Evolutionary conservation across 148 eudicot species (phyloP).

Genomic region (Limonium bicolor): DNA sequence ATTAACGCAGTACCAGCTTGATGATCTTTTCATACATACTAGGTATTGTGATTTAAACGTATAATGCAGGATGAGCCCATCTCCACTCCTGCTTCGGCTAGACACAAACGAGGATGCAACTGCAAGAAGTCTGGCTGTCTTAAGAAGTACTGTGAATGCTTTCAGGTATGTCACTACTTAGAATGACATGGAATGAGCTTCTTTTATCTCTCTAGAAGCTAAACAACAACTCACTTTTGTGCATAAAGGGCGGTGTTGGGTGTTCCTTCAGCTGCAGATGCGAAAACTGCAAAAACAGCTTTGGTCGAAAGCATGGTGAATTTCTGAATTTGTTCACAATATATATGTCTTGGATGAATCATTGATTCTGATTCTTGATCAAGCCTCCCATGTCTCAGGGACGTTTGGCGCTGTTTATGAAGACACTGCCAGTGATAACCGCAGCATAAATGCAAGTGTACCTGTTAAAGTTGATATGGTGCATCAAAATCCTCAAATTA

Average conservation of each 20-base stretch:
- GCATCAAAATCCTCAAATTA: conserved; percentile 10
- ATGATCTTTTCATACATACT: neutral
- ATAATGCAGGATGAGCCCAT: conserved; percentile 14
- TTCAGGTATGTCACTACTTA: conserved; percentile 17
- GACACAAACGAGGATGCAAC: conserved; percentile 39
- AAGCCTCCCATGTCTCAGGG: conserved; percentile 6
- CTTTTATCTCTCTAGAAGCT: neutral
- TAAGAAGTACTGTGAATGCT: conserved; percentile 42
- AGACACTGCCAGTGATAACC: conserved; percentile 2
- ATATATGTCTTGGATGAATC: neutral
- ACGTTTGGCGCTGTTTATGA: conserved; percentile 1
- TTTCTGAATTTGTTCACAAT: neutral
- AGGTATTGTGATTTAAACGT: neutral
- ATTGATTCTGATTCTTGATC: neutral
- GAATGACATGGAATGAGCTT: neutral
- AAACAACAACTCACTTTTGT: neutral
- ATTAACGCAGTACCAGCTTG: too few relatives aligned
- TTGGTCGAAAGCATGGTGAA: conserved; percentile 31
- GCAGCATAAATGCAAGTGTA: conserved; percentile 7
- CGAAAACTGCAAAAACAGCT: conserved; percentile 29
- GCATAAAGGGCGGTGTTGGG: conserved; percentile 38
- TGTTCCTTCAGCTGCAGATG: conserved; percentile 34
- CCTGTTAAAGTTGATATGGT: conserved; percentile 8
- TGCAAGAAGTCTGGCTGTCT: conserved; percentile 36
- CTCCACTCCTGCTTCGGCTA: conserved; percentile 36